Conservation (phyloP, 129 eudicot species). For the Lactuca sativa region DNA sequence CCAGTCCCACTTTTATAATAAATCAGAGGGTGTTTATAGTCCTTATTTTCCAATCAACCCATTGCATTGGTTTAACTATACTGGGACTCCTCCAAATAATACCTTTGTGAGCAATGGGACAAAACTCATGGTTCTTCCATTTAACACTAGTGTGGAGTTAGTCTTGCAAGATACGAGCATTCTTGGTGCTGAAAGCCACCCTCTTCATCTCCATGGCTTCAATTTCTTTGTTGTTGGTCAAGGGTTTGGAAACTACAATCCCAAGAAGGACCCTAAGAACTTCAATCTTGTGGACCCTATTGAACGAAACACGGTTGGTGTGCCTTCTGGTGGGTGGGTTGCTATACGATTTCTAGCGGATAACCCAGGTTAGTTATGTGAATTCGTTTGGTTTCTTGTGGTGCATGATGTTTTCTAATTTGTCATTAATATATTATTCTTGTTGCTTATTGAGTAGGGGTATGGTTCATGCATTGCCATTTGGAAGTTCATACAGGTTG, state of each 20-base stretch:
- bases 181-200: conserved; percentile 35
- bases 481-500: conserved; percentile 47
- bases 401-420: not conserved
- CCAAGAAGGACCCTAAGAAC: conserved; percentile 22
- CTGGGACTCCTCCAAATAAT: conserved; percentile 55
- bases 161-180: conserved; percentile 62
- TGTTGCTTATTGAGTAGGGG: conserved; percentile 22
- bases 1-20: conserved; percentile 26
- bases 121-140: conserved; percentile 51
- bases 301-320: conserved; percentile 59
- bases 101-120: conserved; percentile 50
- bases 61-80: conserved; percentile 45
- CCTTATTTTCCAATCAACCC: conserved; percentile 50
- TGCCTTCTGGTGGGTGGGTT: conserved; percentile 38
- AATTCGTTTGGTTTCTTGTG: not conserved
- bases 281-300: conserved; percentile 52
- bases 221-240: conserved; percentile 62
- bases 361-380: conserved; percentile 19
- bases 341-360: conserved; percentile 26
- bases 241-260: conserved; percentile 54
- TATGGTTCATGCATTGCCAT: conserved; percentile 43
- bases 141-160: conserved; percentile 53
- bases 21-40: conserved; percentile 29
- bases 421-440: not conserved
- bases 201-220: conserved; percentile 51